Base-by-base conservation (phyloP, 2,329 filamentous ascomycete species). In the Alternaria atra region DNA sequence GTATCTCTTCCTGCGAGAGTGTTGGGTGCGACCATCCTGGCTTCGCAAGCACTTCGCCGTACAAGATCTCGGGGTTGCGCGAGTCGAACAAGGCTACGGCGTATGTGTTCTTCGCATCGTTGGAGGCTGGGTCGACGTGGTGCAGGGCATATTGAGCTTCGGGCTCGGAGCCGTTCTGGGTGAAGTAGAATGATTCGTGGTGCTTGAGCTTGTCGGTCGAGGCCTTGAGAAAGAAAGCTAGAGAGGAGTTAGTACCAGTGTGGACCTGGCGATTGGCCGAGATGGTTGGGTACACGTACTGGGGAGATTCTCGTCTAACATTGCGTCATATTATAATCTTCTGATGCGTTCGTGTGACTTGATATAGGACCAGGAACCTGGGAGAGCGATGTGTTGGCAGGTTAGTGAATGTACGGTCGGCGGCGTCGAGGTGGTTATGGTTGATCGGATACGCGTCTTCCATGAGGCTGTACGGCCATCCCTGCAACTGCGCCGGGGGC, bases 271-370 rank as follows among this genome's bases (percentile, higher is more conserved):
- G 43, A 47, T 60, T 47, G 44, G 39, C 46, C 39, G 13, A 20
- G 17, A 20, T 29, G 20, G 43, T 29, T 51, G 40, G 46, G 12
- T 23, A 46, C 32, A 50, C 60, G 30, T 64, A 86, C 85, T 93
- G 57, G 94, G 94, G n/a, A 97, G 87, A 79, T 94, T 97, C 78
- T 96, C 92, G 88, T 97, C 93, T 72, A 97, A 86, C 93, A 97
- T 97, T 58, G 70, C 65, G 65, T 60, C 72, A 75, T 73, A 25
- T 46, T 60, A 57, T 34, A 44, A 42, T 30, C 20, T 8, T 10
- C 40, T 29, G 30, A 2, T 4, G 17, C 17, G 13, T 23, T 32
- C 34, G 34, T 55, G n/a, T 43, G 35, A 20, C 37, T 39, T 27
- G 43, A 23, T 60, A 55, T 53, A 44, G 15, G 15, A 17, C 17